These are phyloP conservation scores for Colletotrichum cordylinicola DNA, from an alignment of 2,329 filamentous ascomycete genomes.

Conservation along the genomic window DNA sequence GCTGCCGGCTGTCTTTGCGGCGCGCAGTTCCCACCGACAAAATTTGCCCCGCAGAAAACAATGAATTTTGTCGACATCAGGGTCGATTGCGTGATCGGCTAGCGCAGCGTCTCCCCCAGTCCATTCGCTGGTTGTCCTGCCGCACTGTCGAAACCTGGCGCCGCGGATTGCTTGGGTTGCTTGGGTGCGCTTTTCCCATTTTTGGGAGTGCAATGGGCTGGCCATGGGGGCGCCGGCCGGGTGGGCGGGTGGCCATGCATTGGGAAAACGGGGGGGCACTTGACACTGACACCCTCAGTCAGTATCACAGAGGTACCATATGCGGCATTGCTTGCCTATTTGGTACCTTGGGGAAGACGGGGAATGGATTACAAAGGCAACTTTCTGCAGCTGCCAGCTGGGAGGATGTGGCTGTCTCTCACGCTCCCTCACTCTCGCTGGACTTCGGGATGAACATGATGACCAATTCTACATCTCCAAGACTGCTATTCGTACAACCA, in stretches of 20 bases:
- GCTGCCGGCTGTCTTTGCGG: not conserved
- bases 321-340: not conserved
- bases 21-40: slow-evolving; percentile 13
- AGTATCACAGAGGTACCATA: not conserved
- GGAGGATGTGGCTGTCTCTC: not conserved
- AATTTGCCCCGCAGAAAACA: slow-evolving; percentile 22
- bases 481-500: not conserved
- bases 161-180: not conserved
- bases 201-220: not conserved
- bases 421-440: not conserved
- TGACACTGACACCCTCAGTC: not conserved
- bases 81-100: slow-evolving; percentile 41
- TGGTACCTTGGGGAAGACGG: not conserved
- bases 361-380: not conserved
- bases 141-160: slow-evolving; percentile 13
- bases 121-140: slow-evolving; percentile 14
- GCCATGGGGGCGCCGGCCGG: not conserved
- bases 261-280: not conserved
- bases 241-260: not conserved
- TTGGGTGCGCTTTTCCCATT: not conserved
- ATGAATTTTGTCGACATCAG: slow-evolving; percentile 24
- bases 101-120: slow-evolving; percentile 27
- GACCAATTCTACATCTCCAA: not conserved
- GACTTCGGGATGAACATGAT: not conserved
- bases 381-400: not conserved